Evolutionary conservation across 2,329 filamentous ascomycete genomes (phyloP), one percentile per base, ranked within the genome.

Genomic region (Monosporascus sp.): DNA sequence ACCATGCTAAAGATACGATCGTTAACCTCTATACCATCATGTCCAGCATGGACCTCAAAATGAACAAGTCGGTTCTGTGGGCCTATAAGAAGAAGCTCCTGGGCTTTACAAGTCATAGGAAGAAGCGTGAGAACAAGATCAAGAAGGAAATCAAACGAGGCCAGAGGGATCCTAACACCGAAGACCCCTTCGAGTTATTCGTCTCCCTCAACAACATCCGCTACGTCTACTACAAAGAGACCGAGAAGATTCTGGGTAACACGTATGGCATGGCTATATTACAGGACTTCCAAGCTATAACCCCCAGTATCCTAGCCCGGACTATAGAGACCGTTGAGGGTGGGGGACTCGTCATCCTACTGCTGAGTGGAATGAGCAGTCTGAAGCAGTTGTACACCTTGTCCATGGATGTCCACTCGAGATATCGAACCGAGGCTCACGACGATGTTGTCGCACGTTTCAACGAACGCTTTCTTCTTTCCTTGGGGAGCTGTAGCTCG

Each of bases 161-260:
- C 45, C 91, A 92, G 61, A 85, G 95, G 67, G 94, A 99, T 72
- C 84, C 89, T 58, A 96, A 99, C 71, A 82, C 85, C 52, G 91
- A 96, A 69, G 94, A 99, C 69, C 89, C 94, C 0, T 99, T 99
- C 76, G 94, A 99, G 74, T 83, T 97, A 52, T 99, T 97, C 74
- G 88, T 97, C 64, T 94, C 91, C 54, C 85, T 96, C 53, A 89
- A 97, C 76, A 91, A 97, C 72, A 96, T 99, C 70, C 89, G 94
- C 72, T 99, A 99, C 81, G 91, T 94, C 54, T 99, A 96, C 80
- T 99, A 99, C 79, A 99, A 99, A 75, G 94, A 99, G 76, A 97
- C 94, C 27, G 94, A 99, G 67, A 97, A 97, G 79, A 97, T 99
- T 67, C 74, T 97, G 53, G 94, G 94, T 70, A 96, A 97, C 71